Evolutionary conservation across 2,329 filamentous ascomycete genomes (phyloP).

Genomic region (Lizonia empirigonia): DNA sequence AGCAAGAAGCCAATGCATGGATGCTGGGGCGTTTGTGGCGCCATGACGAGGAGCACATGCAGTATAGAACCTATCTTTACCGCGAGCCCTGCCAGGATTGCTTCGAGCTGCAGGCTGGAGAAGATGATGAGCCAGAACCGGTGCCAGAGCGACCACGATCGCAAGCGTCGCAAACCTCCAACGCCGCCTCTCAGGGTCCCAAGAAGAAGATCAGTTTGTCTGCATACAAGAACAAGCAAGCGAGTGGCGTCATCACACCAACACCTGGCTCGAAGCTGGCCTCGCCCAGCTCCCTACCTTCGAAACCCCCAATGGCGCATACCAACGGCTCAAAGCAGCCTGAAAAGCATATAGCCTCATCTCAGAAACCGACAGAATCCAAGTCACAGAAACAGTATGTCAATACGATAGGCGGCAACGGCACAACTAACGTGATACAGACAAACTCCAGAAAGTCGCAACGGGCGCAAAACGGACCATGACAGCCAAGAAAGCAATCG

Average conservation of each 20-base stretch:
- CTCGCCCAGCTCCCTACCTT: conserved; percentile 34
- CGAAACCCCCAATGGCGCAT: conserved; percentile 28
- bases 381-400: conserved; percentile 31
- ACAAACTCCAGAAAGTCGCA: conserved; percentile 21
- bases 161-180: conserved; percentile 30
- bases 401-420: not conserved
- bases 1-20: conserved; percentile 50
- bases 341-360: conserved; percentile 24
- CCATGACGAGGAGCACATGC: conserved; percentile 61
- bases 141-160: conserved; percentile 42
- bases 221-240: conserved; percentile 65
- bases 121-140: conserved; percentile 58
- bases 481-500: conserved; percentile 18
- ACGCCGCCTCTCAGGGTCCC: conserved; percentile 49
- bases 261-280: conserved; percentile 37
- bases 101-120: conserved; percentile 57
- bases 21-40: conserved; percentile 59
- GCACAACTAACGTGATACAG: conserved; percentile 30
- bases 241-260: conserved; percentile 38
- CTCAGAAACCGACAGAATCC: conserved; percentile 19
- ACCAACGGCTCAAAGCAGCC: conserved; percentile 35
- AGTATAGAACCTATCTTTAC: conserved; percentile 67
- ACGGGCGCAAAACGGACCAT: conserved; percentile 25
- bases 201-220: conserved; percentile 68
- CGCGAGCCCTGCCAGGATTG: conserved; percentile 60